A percentile compares a stretch with the other conserved stretches of the same genome.
These are phyloP conservation scores for Pseudogymnoascus destructans DNA, from an alignment of 2,329 filamentous ascomycete genomes.

Conservation along the genomic window DNA sequence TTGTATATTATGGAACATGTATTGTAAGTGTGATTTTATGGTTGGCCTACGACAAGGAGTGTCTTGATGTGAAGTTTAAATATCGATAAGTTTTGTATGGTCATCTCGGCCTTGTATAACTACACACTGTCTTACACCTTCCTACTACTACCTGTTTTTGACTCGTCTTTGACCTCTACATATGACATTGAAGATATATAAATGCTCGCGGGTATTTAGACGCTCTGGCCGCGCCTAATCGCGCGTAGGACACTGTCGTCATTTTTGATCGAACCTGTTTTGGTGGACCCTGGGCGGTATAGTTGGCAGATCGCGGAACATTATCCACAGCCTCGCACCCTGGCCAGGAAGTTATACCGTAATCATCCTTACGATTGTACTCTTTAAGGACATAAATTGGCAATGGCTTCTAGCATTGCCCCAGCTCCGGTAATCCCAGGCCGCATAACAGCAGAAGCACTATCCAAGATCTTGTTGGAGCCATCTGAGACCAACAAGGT, in stretches of 20 bases:
- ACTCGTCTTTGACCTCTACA: background rate
- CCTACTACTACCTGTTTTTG: background rate
- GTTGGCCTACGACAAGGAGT: background rate
- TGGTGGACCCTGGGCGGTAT: background rate
- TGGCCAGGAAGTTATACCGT: background rate
- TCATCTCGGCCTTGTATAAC: background rate
- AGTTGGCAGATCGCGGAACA: background rate
- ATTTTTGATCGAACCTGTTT: background rate
- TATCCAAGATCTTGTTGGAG: conserved; percentile 22
- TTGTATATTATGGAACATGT: conserved; percentile 11
- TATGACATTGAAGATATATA: background rate
- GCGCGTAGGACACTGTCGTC: background rate
- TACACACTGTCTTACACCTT: background rate
- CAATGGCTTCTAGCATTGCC: background rate
- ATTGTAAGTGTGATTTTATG: conserved; percentile 3
- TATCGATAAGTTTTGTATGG: background rate
- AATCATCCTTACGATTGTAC: background rate
- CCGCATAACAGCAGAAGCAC: conserved; percentile 21
- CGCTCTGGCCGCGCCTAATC: background rate
- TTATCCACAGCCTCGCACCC: background rate
- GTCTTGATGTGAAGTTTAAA: background rate
- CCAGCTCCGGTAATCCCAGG: background rate
- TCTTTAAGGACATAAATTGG: background rate
- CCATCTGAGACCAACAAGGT: conserved; percentile 29
- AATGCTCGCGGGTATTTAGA: background rate